phyloP scores from a whole-genome alignment of 345 rosid species.

The Eucalyptus sp. region DNA sequence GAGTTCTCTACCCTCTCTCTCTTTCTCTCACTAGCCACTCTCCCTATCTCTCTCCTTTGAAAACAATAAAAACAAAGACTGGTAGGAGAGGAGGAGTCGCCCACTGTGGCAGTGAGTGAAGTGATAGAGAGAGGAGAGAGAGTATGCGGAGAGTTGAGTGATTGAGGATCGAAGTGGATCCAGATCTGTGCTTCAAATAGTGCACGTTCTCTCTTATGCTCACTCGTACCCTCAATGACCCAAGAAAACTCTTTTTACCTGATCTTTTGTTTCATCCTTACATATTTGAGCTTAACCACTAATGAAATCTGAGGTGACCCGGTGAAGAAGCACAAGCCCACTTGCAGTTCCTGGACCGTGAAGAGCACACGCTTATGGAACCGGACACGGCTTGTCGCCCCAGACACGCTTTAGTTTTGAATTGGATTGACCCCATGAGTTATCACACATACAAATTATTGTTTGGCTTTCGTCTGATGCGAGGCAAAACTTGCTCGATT shows the following conservation, averaged over 20 bases:
- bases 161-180: neutral
- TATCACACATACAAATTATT: neutral
- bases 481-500: neutral
- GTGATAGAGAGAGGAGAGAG: neutral
- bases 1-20: neutral
- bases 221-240: neutral
- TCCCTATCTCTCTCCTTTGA: neutral
- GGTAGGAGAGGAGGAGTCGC: neutral
- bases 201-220: slow-evolving; percentile 14
- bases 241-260: neutral
- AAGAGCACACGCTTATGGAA: neutral
- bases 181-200: slow-evolving; percentile 24
- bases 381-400: neutral
- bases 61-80: neutral
- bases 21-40: neutral
- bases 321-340: neutral
- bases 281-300: neutral
- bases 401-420: neutral
- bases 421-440: neutral
- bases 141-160: neutral
- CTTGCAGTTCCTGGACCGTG: neutral
- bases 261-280: neutral
- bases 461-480: neutral
- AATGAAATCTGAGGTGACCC: neutral
- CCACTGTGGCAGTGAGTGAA: neutral